Base-by-base conservation (phyloP, 331 rosid species). In the Malus hybrid region DNA sequence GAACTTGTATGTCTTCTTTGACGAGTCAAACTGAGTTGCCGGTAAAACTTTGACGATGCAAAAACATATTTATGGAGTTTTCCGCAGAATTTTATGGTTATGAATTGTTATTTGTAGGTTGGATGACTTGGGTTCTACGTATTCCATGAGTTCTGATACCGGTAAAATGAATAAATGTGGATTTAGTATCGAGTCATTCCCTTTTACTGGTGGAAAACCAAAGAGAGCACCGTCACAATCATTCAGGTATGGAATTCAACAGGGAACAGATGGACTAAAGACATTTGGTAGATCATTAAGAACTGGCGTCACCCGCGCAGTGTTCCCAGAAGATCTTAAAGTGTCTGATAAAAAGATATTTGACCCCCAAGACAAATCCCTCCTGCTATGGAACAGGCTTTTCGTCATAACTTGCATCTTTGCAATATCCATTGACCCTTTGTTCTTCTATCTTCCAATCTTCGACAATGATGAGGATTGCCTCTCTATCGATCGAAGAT, bases 321-420 rank as follows among this genome's bases (percentile, higher is more conserved):
- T 90, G 10, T 88, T 87, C 80, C 91, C 93, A 1, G 90, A 94
- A 88, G 96, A 93, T 79, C 87, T 86, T 36, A 87, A 70, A 80
- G 95, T 87, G 7, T 87, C 99, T 3, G 93, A 87, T 72, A 90
- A 80, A 67, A 92, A 64, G 80, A 87, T 91, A 57, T 83, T 90
- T 75, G 95, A 91, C 8, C 95, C 97, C 77, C 99, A 94, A 82
- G 97, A 92, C 80, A 94, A 85, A 85, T 85, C 79, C 65, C 97
- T 94, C 76, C 76, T 92, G 16, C 54, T 87, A 28, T 94, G 97
- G 97, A 92, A 90, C 67, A 92, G 86, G 84, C 82, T 90, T 24
- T 92, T 94, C 31, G 99, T 92, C 79, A 73, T 94, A 54, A 76
- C 88, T 6, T 90, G 97, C 74, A 92, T 94, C 79, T 61, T 90